These are phyloP conservation scores for Avena eriantha DNA, from an alignment of 176 grass and related monocot genomes.

Conservation along the genomic window DNA sequence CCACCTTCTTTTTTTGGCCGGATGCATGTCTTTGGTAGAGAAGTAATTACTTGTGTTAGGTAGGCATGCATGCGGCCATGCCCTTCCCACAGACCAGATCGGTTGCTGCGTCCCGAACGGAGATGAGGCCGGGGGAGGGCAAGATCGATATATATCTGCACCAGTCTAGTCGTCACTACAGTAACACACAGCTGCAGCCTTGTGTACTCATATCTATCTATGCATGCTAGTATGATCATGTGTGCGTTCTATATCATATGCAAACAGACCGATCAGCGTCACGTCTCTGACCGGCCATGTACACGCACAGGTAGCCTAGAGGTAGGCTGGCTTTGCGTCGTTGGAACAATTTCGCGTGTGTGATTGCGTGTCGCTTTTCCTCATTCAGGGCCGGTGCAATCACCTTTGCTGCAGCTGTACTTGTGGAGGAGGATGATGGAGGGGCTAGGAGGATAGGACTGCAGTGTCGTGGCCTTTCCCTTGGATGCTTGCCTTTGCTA, in stretches of 20 bases:
- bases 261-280: neutral
- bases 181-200: no score
- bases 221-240: neutral
- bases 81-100: constrained; percentile 32
- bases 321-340: neutral
- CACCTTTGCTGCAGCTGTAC: neutral
- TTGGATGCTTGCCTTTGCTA: neutral
- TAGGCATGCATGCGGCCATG: neutral
- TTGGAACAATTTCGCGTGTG: constrained; percentile 45
- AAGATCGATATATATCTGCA: neutral
- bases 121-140: neutral
- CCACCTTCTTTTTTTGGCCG: constrained; percentile 47
- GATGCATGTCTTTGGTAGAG: constrained; percentile 14
- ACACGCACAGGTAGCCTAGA: neutral
- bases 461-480: neutral
- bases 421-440: neutral
- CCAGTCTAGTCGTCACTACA: neutral
- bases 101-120: neutral
- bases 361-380: constrained; percentile 59
- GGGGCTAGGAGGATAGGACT: neutral
- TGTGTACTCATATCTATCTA: neutral
- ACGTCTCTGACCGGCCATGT: constrained; percentile 4
- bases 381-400: constrained; percentile 47
- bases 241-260: neutral
- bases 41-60: neutral